Evolutionary conservation across 129 eudicot genomes (phyloP).

Genomic region (Artemisia annua): DNA sequence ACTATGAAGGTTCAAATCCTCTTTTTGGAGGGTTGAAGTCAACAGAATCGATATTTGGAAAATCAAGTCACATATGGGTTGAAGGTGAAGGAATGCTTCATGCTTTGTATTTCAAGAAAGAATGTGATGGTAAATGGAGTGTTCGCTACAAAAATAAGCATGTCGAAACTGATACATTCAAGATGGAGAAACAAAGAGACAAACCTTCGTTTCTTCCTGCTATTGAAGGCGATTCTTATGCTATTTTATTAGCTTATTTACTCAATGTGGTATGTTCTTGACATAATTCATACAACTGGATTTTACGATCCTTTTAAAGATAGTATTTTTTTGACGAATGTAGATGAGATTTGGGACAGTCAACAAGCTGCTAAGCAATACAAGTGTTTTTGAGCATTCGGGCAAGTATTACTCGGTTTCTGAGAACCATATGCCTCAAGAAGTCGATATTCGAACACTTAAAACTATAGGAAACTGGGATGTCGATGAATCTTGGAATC

Average conservation of each 20-base stretch:
- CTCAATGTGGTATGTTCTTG: constrained; percentile 50
- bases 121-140: constrained; percentile 41
- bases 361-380: constrained; percentile 60
- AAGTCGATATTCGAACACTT: constrained; percentile 51
- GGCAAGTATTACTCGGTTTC: constrained; percentile 56
- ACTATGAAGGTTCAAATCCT: constrained; percentile 66
- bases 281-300: neutral
- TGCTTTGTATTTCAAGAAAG: constrained; percentile 56
- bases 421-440: constrained; percentile 75
- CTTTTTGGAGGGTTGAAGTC: constrained; percentile 70
- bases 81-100: constrained; percentile 96
- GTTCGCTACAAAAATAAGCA: constrained; percentile 51
- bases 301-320: neutral
- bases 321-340: neutral
- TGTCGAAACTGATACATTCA: constrained; percentile 61
- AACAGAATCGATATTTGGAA: constrained; percentile 59
- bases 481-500: constrained; percentile 53
- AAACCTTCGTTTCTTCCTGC: constrained; percentile 73
- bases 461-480: constrained; percentile 58
- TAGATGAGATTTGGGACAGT: constrained; percentile 60
- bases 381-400: constrained; percentile 65
- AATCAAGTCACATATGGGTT: constrained; percentile 67
- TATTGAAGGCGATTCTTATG: constrained; percentile 62
- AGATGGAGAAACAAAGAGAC: constrained; percentile 44
- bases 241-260: constrained; percentile 57